These are phyloP conservation scores for Mycena kentingensis DNA, from an alignment of 768 basidiomycete genomes.

Conservation along the genomic window DNA sequence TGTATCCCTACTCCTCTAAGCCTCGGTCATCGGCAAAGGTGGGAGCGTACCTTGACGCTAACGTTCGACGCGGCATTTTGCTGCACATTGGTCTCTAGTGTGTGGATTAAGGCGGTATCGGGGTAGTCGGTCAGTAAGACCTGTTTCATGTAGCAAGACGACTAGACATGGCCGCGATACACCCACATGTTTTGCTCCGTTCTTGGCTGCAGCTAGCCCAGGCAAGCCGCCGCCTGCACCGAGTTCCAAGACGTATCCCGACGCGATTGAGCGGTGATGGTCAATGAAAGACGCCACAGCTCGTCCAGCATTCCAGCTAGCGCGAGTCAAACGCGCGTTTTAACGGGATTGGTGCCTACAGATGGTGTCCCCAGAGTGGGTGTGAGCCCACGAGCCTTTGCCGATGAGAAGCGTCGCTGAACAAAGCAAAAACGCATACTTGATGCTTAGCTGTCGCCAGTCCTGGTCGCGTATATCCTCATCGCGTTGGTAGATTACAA, in stretches of 20 bases:
- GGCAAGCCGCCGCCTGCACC: constrained; percentile 95
- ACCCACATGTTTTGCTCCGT: constrained; percentile 69
- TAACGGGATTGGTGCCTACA: constrained; percentile 45
- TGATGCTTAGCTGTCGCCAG: constrained; percentile 53
- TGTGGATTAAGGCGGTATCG: constrained; percentile 71
- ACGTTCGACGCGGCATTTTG: constrained; percentile 52
- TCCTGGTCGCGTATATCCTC: constrained; percentile 21
- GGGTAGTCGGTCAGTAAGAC: constrained; percentile 93
- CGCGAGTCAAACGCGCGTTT: background rate
- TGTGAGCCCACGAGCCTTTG: constrained; percentile 71
- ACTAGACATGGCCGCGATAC: no score
- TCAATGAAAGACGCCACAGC: constrained; percentile 74
- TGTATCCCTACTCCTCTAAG: constrained; percentile 86
- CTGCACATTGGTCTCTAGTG: constrained; percentile 69
- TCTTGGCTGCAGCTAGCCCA: constrained; percentile 69
- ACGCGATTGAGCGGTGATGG: constrained; percentile 49
- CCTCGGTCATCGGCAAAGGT: no score
- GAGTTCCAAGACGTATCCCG: constrained; percentile 71
- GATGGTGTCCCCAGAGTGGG: constrained; percentile 79
- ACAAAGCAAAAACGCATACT: background rate
- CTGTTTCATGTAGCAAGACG: no score
- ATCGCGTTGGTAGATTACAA: constrained; percentile 50
- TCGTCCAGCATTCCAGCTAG: constrained; percentile 83
- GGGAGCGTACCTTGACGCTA: no score
- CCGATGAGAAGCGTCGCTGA: background rate